These are phyloP conservation scores for Camellia japonica DNA, from an alignment of 148 eudicot genomes.

Conservation along the genomic window DNA sequence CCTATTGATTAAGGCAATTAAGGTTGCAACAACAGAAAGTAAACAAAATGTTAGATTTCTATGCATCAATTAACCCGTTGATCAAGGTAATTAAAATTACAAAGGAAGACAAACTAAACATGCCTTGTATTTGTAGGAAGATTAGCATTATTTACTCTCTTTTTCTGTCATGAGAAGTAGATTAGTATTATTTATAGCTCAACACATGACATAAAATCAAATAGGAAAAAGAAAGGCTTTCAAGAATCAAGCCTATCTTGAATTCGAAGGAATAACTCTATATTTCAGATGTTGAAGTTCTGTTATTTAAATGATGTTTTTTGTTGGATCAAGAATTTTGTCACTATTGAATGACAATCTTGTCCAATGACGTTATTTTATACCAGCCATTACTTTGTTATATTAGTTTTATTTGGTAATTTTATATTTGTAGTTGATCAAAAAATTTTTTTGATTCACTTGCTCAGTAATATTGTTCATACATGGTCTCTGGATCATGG, in stretches of 20 bases:
- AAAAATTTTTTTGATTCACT: neutral
- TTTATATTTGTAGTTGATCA: neutral
- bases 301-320: neutral
- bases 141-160: neutral
- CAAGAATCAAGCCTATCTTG: neutral
- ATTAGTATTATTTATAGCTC: neutral
- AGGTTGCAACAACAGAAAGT: neutral
- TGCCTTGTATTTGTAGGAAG: neutral
- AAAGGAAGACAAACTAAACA: neutral
- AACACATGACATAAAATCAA: neutral
- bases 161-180: neutral
- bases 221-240: neutral
- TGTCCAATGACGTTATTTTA: neutral
- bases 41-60: neutral
- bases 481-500: neutral
- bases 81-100: neutral
- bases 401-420: neutral
- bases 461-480: neutral
- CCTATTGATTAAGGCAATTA: neutral
- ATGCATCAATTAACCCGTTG: neutral
- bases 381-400: neutral
- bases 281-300: neutral
- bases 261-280: neutral
- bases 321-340: neutral
- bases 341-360: neutral